Conservation (phyloP, 345 rosid species). For the Brassica rapa region DNA sequence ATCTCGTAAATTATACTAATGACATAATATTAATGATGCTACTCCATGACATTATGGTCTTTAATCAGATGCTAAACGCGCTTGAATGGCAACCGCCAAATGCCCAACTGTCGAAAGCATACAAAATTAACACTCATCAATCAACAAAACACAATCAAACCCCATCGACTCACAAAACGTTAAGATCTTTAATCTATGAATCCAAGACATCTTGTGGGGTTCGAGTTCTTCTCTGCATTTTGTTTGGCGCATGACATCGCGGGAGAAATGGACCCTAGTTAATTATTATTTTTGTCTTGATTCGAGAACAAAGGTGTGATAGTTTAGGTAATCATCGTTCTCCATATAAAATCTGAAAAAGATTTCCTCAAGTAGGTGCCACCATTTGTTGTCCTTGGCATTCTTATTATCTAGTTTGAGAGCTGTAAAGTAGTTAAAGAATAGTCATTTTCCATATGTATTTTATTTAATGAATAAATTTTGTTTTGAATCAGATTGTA, state of each 20-base stretch:
- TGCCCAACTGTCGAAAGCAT: slow-evolving; percentile 4
- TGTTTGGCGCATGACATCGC: slow-evolving; percentile 1
- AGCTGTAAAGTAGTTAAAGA: slow-evolving; percentile 24
- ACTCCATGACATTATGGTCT: background rate
- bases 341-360: slow-evolving; percentile 42
- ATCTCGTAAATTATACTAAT: background rate
- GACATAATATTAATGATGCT: background rate
- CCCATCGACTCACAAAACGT: slow-evolving; percentile 20
- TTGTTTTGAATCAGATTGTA: background rate
- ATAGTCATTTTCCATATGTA: slow-evolving; percentile 18
- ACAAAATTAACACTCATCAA: slow-evolving; percentile 18
- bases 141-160: slow-evolving; percentile 14
- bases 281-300: background rate
- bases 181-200: slow-evolving; percentile 1
- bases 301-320: slow-evolving; percentile 10
- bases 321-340: slow-evolving; percentile 11
- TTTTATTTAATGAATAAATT: background rate
- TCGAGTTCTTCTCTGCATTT: background rate
- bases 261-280: slow-evolving; percentile 23
- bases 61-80: slow-evolving; percentile 4
- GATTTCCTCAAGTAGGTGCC: slow-evolving; percentile 78
- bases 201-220: slow-evolving; percentile 35
- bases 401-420: slow-evolving; percentile 20
- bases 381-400: slow-evolving; percentile 41
- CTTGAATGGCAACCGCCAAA: slow-evolving; percentile 26